Conservation (phyloP, 306 rosid species). For the Cicer bijugum region DNA sequence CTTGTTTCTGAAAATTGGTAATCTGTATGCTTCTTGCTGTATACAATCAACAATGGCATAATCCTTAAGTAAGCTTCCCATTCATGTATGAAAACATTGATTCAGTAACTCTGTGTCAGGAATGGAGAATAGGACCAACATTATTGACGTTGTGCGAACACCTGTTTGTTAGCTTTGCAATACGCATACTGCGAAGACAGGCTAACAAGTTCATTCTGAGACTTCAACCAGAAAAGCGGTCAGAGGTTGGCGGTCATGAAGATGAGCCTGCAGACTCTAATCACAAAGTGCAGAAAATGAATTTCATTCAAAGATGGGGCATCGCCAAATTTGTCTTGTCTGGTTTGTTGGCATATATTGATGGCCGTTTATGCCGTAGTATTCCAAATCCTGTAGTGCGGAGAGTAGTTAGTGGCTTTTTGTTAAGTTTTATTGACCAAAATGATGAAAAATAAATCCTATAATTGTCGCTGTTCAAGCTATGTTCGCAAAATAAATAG, state of each 20-base stretch:
- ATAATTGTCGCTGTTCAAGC: background rate
- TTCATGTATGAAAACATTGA: slow-evolving; percentile 29
- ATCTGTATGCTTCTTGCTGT: slow-evolving; percentile 2
- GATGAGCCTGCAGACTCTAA: slow-evolving; percentile 42
- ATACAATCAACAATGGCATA: slow-evolving; percentile 19
- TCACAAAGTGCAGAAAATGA: slow-evolving; percentile 42
- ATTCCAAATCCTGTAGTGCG: slow-evolving; percentile 88
- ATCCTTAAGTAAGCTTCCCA: slow-evolving; percentile 25
- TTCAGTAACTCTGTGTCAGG: slow-evolving; percentile 55
- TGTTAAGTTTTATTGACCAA: slow-evolving; percentile 75
- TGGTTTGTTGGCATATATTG: slow-evolving; percentile 83
- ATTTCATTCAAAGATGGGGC: slow-evolving; percentile 68
- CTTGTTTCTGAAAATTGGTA: slow-evolving; percentile 13
- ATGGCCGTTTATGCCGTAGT: slow-evolving; percentile 85
- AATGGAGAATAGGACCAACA: slow-evolving; percentile 85
- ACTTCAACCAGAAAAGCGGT: slow-evolving; percentile 55
- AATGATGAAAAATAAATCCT: slow-evolving; percentile 49
- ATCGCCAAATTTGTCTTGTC: slow-evolving; percentile 75
- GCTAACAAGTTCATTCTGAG: slow-evolving; percentile 55
- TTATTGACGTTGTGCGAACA: slow-evolving; percentile 81
- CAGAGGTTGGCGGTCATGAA: slow-evolving; percentile 42
- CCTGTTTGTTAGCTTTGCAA: slow-evolving; percentile 87
- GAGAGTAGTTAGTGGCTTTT: slow-evolving; percentile 86
- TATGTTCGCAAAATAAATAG: background rate
- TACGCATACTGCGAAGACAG: slow-evolving; percentile 78